Conservation (phyloP, 2,329 filamentous ascomycete species). For the Pseudogymnoascus destructans region DNA sequence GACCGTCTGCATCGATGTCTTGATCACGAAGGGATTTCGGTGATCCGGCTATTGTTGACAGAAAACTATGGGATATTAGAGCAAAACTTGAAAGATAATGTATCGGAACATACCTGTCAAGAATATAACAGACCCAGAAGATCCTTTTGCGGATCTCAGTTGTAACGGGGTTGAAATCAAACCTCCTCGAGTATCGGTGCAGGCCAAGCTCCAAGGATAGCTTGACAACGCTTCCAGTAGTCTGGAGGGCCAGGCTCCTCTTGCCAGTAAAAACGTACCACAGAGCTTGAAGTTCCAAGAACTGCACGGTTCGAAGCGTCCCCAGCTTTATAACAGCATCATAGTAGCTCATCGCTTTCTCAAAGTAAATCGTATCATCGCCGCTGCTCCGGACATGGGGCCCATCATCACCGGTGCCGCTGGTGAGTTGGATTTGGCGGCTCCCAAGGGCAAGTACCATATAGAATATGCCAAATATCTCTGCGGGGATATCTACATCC, state of each 20-base stretch:
- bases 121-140: slow-evolving; percentile 16
- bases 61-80: background rate
- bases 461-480: slow-evolving; percentile 13
- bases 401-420: slow-evolving; percentile 7
- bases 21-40: slow-evolving; percentile 15
- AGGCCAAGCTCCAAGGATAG: slow-evolving; percentile 13
- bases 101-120: slow-evolving; percentile 11
- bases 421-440: slow-evolving; percentile 11
- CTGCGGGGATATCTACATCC: slow-evolving; percentile 8
- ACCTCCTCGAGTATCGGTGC: slow-evolving; percentile 14
- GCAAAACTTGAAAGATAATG: background rate
- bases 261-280: slow-evolving; percentile 16
- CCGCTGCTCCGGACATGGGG: slow-evolving; percentile 12
- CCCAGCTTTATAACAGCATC: slow-evolving; percentile 10
- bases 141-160: slow-evolving; percentile 13
- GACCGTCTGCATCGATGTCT: slow-evolving; percentile 8
- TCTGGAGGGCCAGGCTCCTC: slow-evolving; percentile 13
- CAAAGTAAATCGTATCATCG: slow-evolving; percentile 13
- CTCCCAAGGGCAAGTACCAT: slow-evolving; percentile 14
- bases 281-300: slow-evolving; percentile 12
- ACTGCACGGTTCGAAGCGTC: slow-evolving; percentile 13
- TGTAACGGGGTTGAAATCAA: slow-evolving; percentile 13
- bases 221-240: slow-evolving; percentile 13
- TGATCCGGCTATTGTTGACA: slow-evolving; percentile 12
- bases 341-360: slow-evolving; percentile 12